Conservation (phyloP, 2,329 filamentous ascomycete species). For the Massarina eburnea region DNA sequence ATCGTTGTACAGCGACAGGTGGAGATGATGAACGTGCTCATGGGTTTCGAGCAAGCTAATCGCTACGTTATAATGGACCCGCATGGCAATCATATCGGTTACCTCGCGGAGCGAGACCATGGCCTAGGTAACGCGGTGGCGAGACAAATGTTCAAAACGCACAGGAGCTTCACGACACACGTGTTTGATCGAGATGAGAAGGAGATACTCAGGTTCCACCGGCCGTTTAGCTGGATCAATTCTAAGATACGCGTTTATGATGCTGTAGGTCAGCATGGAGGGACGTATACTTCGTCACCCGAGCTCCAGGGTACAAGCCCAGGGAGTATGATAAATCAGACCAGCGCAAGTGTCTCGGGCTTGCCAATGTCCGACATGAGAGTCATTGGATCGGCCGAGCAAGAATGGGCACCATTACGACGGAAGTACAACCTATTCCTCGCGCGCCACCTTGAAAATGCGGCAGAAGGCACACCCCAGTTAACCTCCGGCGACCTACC, state of each 20-base stretch:
- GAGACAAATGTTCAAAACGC: conserved; percentile 63
- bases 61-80: conserved; percentile 67
- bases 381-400: conserved; percentile 64
- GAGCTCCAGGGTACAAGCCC: conserved; percentile 49
- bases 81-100: conserved; percentile 63
- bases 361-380: conserved; percentile 60
- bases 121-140: conserved; percentile 59
- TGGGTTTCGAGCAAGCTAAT: conserved; percentile 69
- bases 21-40: conserved; percentile 66
- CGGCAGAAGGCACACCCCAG: conserved; percentile 39
- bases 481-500: conserved; percentile 49
- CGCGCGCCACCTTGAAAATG: conserved; percentile 50
- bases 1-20: conserved; percentile 65
- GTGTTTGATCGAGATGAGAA: conserved; percentile 63
- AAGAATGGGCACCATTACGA: conserved; percentile 63
- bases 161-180: conserved; percentile 65
- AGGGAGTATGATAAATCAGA: conserved; percentile 46
- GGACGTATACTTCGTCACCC: conserved; percentile 42
- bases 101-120: conserved; percentile 64
- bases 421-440: conserved; percentile 67
- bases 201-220: conserved; percentile 63
- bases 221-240: conserved; percentile 66
- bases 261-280: conserved; percentile 21
- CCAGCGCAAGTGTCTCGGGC: conserved; percentile 55
- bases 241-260: conserved; percentile 52